Evolutionary conservation across 169 alveolate species (phyloP).

Genomic region (Plasmodium gonderi): DNA sequence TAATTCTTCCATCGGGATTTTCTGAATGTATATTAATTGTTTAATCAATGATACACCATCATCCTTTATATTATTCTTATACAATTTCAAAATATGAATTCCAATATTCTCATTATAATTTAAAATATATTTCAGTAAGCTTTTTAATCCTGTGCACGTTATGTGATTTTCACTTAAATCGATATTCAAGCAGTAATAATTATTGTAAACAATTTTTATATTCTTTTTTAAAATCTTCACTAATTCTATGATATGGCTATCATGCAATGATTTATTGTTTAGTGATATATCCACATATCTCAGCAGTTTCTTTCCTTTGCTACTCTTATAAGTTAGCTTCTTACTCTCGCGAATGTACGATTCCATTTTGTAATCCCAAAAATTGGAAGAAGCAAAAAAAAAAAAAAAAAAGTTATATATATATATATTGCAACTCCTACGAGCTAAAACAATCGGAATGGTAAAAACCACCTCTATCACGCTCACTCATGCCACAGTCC

Average conservation of each 20-base stretch:
- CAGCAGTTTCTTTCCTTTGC: constrained; percentile 37
- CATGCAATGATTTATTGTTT: constrained; percentile 62
- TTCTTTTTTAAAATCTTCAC: constrained; percentile 52
- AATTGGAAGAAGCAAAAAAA: no score
- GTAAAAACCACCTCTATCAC: no score
- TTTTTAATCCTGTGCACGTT: constrained; percentile 61
- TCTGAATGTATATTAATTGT: constrained; percentile 40
- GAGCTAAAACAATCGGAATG: no score
- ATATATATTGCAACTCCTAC: no score
- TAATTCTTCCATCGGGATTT: constrained; percentile 72
- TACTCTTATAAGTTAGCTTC: constrained; percentile 47
- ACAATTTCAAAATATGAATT: constrained; percentile 38
- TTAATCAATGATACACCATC: constrained; percentile 65
- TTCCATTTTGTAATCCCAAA: constrained; percentile 46
- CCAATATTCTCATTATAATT: constrained; percentile 58
- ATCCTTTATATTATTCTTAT: constrained; percentile 68
- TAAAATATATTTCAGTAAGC: constrained; percentile 26
- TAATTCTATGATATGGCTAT: constrained; percentile 46
- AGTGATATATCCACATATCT: constrained; percentile 52
- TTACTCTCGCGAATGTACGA: constrained; percentile 56
- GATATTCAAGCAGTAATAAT: constrained; percentile 46
- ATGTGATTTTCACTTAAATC: constrained; percentile 70
- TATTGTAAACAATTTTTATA: constrained; percentile 24
- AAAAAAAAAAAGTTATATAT: no score
- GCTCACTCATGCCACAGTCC: no score